Percentiles rank a stretch among this genome's conserved stretches.
Evolutionary conservation across 2,329 filamentous ascomycete species (phyloP).

Genomic region (Calonectria crousiana): DNA sequence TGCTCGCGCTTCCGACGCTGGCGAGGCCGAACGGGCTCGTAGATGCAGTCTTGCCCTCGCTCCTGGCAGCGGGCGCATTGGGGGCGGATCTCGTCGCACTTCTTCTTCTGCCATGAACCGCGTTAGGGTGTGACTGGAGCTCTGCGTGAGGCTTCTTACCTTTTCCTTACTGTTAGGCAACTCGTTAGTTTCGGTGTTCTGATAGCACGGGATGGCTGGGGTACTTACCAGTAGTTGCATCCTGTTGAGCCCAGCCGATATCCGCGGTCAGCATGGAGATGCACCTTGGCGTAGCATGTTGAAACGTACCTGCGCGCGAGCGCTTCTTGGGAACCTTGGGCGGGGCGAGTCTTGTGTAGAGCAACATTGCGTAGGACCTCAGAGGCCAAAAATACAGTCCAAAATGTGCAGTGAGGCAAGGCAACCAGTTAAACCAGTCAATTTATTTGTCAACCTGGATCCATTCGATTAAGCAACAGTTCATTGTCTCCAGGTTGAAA

Average conservation of each 20-base stretch:
- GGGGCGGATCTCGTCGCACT: constrained; percentile 66
- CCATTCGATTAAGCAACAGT: constrained; percentile 24
- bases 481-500: constrained; percentile 25
- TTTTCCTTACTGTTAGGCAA: constrained; percentile 22
- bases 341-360: constrained; percentile 68
- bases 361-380: constrained; percentile 57
- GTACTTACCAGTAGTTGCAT: constrained; percentile 63
- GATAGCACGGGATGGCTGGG: not conserved
- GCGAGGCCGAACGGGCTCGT: constrained; percentile 59
- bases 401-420: constrained; percentile 34
- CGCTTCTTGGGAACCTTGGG: constrained; percentile 69
- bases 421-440: constrained; percentile 34
- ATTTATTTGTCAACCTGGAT: constrained; percentile 37
- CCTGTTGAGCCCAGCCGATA: constrained; percentile 49
- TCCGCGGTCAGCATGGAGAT: constrained; percentile 47
- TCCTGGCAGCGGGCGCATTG: constrained; percentile 63
- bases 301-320: constrained; percentile 56
- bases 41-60: constrained; percentile 60
- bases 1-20: constrained; percentile 50
- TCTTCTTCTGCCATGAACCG: constrained; percentile 61
- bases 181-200: constrained; percentile 26
- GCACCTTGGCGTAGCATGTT: constrained; percentile 44
- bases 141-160: not conserved
- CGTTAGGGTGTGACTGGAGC: not conserved
- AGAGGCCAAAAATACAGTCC: constrained; percentile 12